These are phyloP conservation scores for Kentomonas sorsogonicus DNA, from an alignment of 208 protist genomes.

Conservation along the genomic window DNA sequence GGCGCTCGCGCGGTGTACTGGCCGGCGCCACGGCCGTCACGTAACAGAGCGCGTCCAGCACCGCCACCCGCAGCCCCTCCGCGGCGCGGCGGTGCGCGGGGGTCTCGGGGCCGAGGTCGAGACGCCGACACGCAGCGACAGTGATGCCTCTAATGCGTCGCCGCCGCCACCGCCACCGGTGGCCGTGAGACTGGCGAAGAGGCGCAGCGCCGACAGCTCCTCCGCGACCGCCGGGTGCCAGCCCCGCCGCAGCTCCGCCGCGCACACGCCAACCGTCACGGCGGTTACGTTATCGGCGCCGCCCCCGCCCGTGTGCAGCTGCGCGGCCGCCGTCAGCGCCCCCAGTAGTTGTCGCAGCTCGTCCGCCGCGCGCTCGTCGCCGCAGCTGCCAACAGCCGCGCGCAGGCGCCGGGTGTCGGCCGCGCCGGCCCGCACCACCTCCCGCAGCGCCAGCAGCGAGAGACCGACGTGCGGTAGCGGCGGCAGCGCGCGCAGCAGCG, in stretches of 20 bases:
- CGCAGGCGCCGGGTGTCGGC: background rate
- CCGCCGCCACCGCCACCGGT: background rate
- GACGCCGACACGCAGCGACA: constrained; percentile 17
- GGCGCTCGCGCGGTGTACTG: constrained; percentile 28
- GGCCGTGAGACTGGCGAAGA: constrained; percentile 19
- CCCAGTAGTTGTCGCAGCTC: background rate
- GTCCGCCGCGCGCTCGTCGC: background rate
- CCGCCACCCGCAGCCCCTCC: constrained; percentile 32
- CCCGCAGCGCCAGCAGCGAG: constrained; percentile 7
- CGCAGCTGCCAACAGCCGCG: background rate
- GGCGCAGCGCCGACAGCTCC: constrained; percentile 34
- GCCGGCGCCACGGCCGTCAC: no score
- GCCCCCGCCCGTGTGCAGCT: background rate
- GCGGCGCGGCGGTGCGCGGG: constrained; percentile 20
- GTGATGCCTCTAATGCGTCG: background rate
- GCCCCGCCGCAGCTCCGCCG: constrained; percentile 4
- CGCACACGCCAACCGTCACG: background rate
- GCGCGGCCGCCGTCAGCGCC: background rate
- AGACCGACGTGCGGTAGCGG: constrained; percentile 6
- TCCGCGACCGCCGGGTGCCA: constrained; percentile 33
- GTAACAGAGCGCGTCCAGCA: constrained; percentile 57
- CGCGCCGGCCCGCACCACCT: background rate
- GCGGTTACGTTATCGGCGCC: no score
- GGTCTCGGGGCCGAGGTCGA: constrained; percentile 20
- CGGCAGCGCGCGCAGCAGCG: constrained; percentile 8